Conservation (phyloP, 495 filamentous ascomycete species). For the Pyronema domesticum region DNA sequence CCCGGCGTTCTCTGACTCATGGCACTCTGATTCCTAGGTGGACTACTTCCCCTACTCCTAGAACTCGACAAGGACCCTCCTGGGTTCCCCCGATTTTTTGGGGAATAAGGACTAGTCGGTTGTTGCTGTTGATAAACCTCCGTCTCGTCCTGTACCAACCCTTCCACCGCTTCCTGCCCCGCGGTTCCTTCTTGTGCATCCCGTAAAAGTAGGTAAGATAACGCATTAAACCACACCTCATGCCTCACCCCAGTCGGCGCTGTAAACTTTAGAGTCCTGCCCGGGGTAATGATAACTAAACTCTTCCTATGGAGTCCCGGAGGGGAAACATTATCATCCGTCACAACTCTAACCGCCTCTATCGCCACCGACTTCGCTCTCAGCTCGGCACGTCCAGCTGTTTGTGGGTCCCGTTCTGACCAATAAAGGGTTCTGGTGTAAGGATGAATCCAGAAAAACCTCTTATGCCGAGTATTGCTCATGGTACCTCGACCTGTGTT, state of each 20-base stretch:
- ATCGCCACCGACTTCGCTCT: conserved; percentile 91
- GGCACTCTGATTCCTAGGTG: too few species aligned
- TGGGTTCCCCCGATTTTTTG: too few species aligned
- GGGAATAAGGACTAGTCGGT: too few species aligned
- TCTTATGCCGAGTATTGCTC: conserved; percentile 71
- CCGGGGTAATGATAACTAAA: conserved; percentile 75
- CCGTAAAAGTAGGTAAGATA: conserved; percentile 77
- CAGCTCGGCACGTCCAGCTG: conserved; percentile 55
- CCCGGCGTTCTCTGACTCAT: conserved; percentile 29
- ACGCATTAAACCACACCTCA: conserved; percentile 93
- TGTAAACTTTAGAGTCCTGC: conserved; percentile 76
- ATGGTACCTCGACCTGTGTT: conserved; percentile 71
- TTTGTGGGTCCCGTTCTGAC: conserved; percentile 76
- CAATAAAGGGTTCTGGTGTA: conserved; percentile 95
- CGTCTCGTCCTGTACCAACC: too few species aligned
- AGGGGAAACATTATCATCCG: conserved; percentile 88
- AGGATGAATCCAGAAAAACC: conserved; percentile 98
- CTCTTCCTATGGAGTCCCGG: conserved; percentile 88
- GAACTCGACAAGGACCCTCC: too few species aligned
- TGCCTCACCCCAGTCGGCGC: conserved; percentile 84
- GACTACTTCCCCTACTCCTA: too few species aligned
- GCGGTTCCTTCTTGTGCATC: conserved; percentile 43
- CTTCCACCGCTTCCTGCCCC: conserved; percentile 1
- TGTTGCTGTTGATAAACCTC: conserved; percentile 3
- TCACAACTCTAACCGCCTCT: conserved; percentile 80